Conservation (phyloP, 1,284 basidiomycete species). For the Heterobasidion parviporum region DNA sequence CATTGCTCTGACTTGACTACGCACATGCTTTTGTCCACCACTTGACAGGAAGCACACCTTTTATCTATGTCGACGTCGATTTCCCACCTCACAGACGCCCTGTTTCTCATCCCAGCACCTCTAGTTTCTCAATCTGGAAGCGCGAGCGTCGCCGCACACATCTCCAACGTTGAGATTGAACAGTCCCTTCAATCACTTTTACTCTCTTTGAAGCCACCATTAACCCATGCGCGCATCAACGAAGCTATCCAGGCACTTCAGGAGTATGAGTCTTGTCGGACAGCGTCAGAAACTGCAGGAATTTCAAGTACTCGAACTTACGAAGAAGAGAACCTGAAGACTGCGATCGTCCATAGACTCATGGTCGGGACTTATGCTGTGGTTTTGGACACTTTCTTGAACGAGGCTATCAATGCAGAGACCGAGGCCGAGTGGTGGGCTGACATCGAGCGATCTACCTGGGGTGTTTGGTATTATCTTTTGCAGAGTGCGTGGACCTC, state of each 20-base stretch:
- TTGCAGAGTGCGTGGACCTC: constrained; percentile 50
- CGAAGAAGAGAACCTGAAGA: constrained; percentile 20
- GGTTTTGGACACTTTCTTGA: constrained; percentile 46
- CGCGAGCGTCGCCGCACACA: constrained; percentile 5
- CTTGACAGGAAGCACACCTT: no score
- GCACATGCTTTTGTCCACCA: no score
- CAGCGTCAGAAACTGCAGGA: constrained; percentile 3
- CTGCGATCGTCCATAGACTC: constrained; percentile 33
- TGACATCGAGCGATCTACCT: constrained; percentile 48
- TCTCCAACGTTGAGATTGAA: constrained; percentile 9
- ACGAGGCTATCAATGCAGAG: constrained; percentile 57
- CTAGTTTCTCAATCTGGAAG: constrained; percentile 10
- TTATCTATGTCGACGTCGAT: constrained; percentile 14
- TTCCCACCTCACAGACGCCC: constrained; percentile 20
- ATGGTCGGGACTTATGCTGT: constrained; percentile 52
- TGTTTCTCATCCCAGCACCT: constrained; percentile 14
- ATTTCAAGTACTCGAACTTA: constrained; percentile 9
- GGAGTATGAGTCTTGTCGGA: constrained; percentile 11
- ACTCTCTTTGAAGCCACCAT: constrained; percentile 19
- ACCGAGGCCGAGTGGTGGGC: constrained; percentile 73
- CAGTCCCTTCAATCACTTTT: constrained; percentile 20
- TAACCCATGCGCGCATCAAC: constrained; percentile 9
- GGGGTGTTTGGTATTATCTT: constrained; percentile 45
- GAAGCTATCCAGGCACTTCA: constrained; percentile 17
- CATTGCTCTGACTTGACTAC: not conserved